phyloP scores from a whole-genome alignment of 75 land plant species.

The Pseudotsuga menziesii region DNA sequence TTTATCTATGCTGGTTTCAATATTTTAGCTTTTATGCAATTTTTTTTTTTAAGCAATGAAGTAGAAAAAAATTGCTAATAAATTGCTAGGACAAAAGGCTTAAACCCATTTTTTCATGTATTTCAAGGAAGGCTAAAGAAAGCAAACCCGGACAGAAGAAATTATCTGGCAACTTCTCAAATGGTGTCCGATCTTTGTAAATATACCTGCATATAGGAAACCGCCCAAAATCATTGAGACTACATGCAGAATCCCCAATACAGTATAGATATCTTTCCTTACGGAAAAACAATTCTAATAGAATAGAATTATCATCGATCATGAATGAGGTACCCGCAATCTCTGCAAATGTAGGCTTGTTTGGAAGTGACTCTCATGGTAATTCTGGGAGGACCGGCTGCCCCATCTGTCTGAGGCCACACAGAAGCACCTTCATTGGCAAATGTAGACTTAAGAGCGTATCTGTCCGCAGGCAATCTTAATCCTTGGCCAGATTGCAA shows the following conservation, averaged over 20 bases:
- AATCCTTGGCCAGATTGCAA: background rate
- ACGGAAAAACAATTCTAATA: background rate
- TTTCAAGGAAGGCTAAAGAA: background rate
- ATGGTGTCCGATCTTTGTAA: conserved; percentile 85
- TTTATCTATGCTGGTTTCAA: too few species aligned
- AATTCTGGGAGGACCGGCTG: conserved; percentile 27
- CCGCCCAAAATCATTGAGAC: background rate
- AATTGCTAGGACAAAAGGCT: background rate
- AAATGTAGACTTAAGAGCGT: conserved; percentile 58
- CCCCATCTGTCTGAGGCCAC: conserved; percentile 17
- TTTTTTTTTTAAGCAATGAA: too few species aligned
- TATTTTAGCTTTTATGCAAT: too few species aligned
- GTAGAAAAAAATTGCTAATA: too few species aligned
- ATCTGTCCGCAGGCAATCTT: conserved; percentile 19
- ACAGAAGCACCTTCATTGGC: conserved; percentile 40
- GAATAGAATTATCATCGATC: background rate
- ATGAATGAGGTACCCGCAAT: conserved; percentile 68
- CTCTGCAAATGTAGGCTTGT: conserved; percentile 84
- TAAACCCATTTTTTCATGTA: background rate
- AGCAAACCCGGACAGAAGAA: conserved; percentile 86
- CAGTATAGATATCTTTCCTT: background rate
- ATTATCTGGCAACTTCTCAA: conserved; percentile 72
- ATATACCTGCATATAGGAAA: conserved; percentile 62
- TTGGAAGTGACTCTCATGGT: conserved; percentile 70
- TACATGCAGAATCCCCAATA: background rate